Base-by-base conservation (phyloP, 306 rosid genomes). In the Betula pendula region DNA sequence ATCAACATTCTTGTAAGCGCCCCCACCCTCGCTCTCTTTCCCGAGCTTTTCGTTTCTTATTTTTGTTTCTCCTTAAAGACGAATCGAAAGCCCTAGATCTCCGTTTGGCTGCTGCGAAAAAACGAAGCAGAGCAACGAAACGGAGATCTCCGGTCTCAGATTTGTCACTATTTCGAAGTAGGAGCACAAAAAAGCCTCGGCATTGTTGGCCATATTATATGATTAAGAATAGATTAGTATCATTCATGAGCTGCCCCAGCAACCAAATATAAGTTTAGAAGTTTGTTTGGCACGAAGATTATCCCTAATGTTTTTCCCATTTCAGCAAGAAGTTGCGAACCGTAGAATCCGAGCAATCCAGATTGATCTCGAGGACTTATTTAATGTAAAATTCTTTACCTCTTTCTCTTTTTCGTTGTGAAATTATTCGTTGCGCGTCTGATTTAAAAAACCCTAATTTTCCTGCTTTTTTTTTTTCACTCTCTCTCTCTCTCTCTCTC, bases 281-380 rank as follows among this genome's bases (percentile, higher is more conserved):
- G 27, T 42, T 65, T n/a, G 47, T 38, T 35, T 65, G 19, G 44
- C 25, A 65, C 22, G 2, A 38, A 40, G 15, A 4, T 68, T 82
- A 72, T 31, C 62, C 75, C 76, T 83, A 71, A 74, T 75, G 52
- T 5, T 17, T 2, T 42, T 52, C 35, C 13, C 6, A 42, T 83
- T 83, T 80, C 93, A 96, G 98, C 98, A 96, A 89, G 86, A 96
- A 29, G 90, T 96, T 55, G 97, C 98, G 0, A 96, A 96, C 67
- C 99, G 92, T 63, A 96, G 88, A 84, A 70, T 82, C 40, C 85
- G 89, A 22, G 87, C 98, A 20, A 72, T 95, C 42, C 82, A 91
- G 78, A 93, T 96, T 79, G 94, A 96, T 74, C 92, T 96, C 1
- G 96, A 90, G 79, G 98, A 96, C 80, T 77, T 93, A 50, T 74